These are phyloP conservation scores for Volvariella volvacea DNA, from an alignment of 1,284 basidiomycete genomes.

Conservation along the genomic window DNA sequence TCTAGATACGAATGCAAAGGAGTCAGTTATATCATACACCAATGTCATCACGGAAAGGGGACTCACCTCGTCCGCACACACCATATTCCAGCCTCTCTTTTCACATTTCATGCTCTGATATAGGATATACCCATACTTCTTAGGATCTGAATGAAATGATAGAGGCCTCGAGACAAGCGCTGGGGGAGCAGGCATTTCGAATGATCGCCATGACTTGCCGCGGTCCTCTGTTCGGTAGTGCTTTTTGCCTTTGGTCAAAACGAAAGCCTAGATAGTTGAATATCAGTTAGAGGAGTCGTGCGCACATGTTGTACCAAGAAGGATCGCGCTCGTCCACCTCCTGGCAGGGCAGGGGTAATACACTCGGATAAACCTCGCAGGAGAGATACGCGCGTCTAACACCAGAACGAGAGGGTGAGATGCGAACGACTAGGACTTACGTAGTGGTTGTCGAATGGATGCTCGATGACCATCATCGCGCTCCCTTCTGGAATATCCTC, in stretches of 20 bases:
- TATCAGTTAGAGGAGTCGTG: not conserved
- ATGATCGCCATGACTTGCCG: conserved; percentile 80
- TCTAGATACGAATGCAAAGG: conserved; percentile 32
- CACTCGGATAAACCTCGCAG: not conserved
- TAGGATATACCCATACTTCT: conserved; percentile 71
- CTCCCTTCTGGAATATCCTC: conserved; percentile 57
- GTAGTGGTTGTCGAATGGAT: conserved; percentile 78
- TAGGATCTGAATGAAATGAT: conserved; percentile 74
- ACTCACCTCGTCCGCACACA: conserved; percentile 74
- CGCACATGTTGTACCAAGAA: too few species aligned
- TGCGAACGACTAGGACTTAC: conserved; percentile 34
- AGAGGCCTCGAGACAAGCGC: conserved; percentile 60
- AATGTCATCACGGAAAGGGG: not conserved
- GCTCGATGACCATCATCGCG: conserved; percentile 74
- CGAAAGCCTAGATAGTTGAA: conserved; percentile 62
- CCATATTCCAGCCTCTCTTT: conserved; percentile 47
- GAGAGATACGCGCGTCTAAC: not conserved
- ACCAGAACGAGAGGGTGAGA: not conserved
- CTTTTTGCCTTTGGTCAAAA: conserved; percentile 59
- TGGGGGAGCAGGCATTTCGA: conserved; percentile 60
- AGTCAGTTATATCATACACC: conserved; percentile 8
- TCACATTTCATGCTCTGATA: conserved; percentile 78
- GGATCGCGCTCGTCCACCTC: too few species aligned
- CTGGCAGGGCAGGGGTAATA: too few species aligned
- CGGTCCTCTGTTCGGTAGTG: conserved; percentile 86